phyloP scores from a whole-genome alignment of 495 filamentous ascomycete genomes.

The Trichoderma erinaceum region DNA sequence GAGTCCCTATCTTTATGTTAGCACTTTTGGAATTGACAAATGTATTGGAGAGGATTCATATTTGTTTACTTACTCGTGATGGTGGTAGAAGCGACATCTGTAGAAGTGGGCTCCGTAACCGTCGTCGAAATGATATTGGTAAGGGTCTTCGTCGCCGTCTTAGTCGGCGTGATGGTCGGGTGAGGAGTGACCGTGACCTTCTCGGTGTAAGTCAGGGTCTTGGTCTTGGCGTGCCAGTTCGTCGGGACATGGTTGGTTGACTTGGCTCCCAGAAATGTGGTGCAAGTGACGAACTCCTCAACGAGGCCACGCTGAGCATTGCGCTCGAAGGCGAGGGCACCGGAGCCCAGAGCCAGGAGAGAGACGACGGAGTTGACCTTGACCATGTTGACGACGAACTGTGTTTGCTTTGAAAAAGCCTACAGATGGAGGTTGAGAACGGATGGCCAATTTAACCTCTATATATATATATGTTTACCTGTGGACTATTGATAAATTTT shows the following conservation, averaged over 20 bases:
- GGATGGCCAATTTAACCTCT: neutral
- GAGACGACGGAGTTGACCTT: conserved; percentile 6
- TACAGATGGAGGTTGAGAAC: neutral
- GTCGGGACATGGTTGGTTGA: conserved; percentile 4
- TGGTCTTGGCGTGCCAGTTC: conserved; percentile 2
- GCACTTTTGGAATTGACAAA: neutral
- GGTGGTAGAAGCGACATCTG: neutral
- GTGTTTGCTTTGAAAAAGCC: neutral
- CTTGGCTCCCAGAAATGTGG: neutral
- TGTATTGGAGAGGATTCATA: neutral
- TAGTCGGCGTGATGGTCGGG: neutral
- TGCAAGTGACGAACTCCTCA: neutral
- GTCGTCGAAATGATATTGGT: neutral
- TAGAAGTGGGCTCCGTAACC: neutral
- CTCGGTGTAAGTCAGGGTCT: neutral
- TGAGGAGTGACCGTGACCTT: neutral
- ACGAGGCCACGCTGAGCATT: neutral
- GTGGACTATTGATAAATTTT: neutral
- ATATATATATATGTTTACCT: neutral
- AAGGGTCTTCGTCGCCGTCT: neutral
- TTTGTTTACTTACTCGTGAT: neutral
- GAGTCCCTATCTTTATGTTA: neutral
- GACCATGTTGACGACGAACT: conserved; percentile 2
- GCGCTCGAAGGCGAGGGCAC: neutral
- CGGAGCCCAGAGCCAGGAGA: neutral